Evolutionary conservation across 108 stramenopile genomes (phyloP), one percentile per base, ranked within the genome.

Genomic region (Asterionellopsis glacialis): DNA sequence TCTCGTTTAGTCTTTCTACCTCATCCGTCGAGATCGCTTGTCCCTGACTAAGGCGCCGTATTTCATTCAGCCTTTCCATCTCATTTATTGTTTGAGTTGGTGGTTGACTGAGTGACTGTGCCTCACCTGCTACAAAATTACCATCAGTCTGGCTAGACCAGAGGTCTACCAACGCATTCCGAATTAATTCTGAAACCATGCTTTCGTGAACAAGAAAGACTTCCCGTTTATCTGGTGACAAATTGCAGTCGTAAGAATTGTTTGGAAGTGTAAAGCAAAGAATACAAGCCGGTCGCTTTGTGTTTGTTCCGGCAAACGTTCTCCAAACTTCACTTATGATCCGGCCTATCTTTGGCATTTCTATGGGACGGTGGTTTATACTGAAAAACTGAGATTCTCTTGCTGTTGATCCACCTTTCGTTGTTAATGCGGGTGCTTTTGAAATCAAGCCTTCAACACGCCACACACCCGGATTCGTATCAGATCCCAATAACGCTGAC

Each of bases 351-450:
- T 78, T 77, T 9, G 97, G 96, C 11, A 98, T 61, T 28, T 98
- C 96, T 14, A 99, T 97, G 0, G 97, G 97, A 23, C 98, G 88
- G 9, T 90, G 88, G 65, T 99, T 99, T 40, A 98, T 82, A 63
- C 85, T 86, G 59, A 93, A 88, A 64, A 92, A 96, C 61, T 97
- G 94, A 1, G 91, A 67, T 33, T 77, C 82, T 16, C 47, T 44
- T 7, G 77, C 74, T 12, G 50, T 59, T 0, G 40, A n/a, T 0
- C 39, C 52, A 16, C 57, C 60, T 45, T 66, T 45, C 19, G 69
- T 67, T 19, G 66, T 73, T 22, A 14, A 85, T 56, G 58, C 73
- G 45, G 75, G 95, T 58, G 79, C 93, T 67, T 61, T 79, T 7
- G 93, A 94, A 3, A 98, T 67, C 43, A 97, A 67, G 1, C 96